Evolutionary conservation across 2,329 filamentous ascomycete genomes (phyloP).

Genomic region (Talaromyces marneffei): DNA sequence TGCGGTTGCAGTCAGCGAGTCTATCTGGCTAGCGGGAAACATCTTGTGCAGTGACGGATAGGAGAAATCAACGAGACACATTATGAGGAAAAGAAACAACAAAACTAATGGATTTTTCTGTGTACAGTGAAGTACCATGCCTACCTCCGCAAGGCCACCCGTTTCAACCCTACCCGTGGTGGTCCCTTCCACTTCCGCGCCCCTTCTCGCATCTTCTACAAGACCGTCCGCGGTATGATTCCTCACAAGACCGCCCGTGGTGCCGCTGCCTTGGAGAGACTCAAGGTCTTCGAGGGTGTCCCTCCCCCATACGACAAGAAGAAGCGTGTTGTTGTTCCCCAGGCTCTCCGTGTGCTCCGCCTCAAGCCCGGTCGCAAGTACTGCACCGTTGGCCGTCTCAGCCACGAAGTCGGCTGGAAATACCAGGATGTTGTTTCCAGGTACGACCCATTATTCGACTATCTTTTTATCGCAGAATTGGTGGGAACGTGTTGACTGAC

Average conservation of each 20-base stretch:
- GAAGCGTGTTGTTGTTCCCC: slow-evolving; percentile 99
- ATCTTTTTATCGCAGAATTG: not conserved
- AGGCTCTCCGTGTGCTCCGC: slow-evolving; percentile 92
- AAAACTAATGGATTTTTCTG: slow-evolving; percentile 43
- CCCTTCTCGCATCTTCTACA: slow-evolving; percentile 99
- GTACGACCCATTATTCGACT: slow-evolving; percentile 51
- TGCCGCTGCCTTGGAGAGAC: slow-evolving; percentile 91
- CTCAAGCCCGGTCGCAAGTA: slow-evolving; percentile 99
- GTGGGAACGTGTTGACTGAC: not conserved
- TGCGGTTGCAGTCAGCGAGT: slow-evolving; percentile 5
- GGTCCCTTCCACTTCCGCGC: slow-evolving; percentile 99
- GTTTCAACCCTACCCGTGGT: slow-evolving; percentile 98
- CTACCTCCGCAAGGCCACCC: slow-evolving; percentile 99
- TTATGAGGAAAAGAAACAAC: not conserved
- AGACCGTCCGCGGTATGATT: slow-evolving; percentile 99
- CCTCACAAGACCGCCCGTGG: slow-evolving; percentile 99
- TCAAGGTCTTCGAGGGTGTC: slow-evolving; percentile 99
- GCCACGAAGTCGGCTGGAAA: slow-evolving; percentile 99
- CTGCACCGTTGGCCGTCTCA: slow-evolving; percentile 97
- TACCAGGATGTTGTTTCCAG: slow-evolving; percentile 98
- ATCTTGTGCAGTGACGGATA: not conserved
- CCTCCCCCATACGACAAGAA: slow-evolving; percentile 99
- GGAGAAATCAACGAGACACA: not conserved
- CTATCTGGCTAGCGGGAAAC: slow-evolving; percentile 1
- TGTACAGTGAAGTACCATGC: slow-evolving; percentile 97